Base-by-base conservation (phyloP, 2,329 filamentous ascomycete species). In the Emmonsiellopsis sp. region DNA sequence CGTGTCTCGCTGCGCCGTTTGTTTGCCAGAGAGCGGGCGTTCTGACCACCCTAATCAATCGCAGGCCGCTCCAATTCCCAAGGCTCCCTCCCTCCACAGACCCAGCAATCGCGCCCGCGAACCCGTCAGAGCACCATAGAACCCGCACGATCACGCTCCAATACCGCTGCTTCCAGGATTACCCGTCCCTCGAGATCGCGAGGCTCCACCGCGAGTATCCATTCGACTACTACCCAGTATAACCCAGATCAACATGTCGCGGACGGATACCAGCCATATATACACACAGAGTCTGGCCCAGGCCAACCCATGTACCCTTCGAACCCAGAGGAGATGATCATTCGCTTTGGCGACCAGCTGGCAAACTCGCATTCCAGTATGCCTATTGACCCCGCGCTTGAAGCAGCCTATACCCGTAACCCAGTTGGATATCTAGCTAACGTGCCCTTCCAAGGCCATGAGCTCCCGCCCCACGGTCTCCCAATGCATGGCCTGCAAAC, bases 181-280 rank as follows among this genome's bases (percentile, higher is more conserved):
- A 66, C 63, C 60, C 70, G 68, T 50, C 71, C 70, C 50, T 70
- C 73, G 50, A 66, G 73, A 52, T 76, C 73, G 35, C 65, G 73
- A 64, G 73, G 71, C 35, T 75, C 73, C 45, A 75, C 73, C 8
- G 69, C 72, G 35, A 76, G 73, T 57, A 70, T 75, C 48, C 73
- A 75, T 57, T 76, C 73, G n/a, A 73, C 66, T 55, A 71, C 69
- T 13, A 73, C 71, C 40, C 70, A 74, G 59, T 68, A 71, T 53
- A 70, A 68, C 34, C 70, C 71, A 50, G 71, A 73, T 50, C 53
- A 52, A 50, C 69, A 71, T 51, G 59, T 70, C 51, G 53, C 62
- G 34, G 70, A 73, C 54, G 65, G 63, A 48, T 73, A 71, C 52
- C 59, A 67, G 9, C 66, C 71, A 41, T 73, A 72, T 50, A 61